phyloP scores from a whole-genome alignment of 768 basidiomycete genomes.

The Mycena rebaudengoi region DNA sequence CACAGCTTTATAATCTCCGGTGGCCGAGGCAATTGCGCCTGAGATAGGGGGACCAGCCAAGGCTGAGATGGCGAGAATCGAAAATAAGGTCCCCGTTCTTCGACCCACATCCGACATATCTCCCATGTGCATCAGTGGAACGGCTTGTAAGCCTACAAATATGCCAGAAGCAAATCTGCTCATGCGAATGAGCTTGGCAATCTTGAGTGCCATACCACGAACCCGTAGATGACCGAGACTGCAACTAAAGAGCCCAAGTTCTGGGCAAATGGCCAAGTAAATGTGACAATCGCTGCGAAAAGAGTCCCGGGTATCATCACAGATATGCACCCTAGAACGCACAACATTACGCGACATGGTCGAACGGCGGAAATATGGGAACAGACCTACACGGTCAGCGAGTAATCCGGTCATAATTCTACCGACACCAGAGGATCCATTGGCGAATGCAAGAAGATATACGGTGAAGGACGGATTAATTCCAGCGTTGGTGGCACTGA shows the following conservation, averaged over 20 bases:
- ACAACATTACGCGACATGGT: not conserved
- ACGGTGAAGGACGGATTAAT: conserved; percentile 60
- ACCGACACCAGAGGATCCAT: conserved; percentile 70
- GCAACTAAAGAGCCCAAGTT: conserved; percentile 55
- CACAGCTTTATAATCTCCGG: conserved; percentile 61
- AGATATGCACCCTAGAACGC: conserved; percentile 66
- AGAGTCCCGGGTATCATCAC: conserved; percentile 71
- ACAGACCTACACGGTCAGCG: conserved; percentile 63
- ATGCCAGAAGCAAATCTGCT: conserved; percentile 67
- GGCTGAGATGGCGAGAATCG: conserved; percentile 66
- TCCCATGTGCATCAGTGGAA: conserved; percentile 71
- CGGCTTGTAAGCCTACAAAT: conserved; percentile 62
- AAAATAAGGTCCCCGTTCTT: conserved; percentile 71
- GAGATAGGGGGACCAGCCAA: conserved; percentile 78
- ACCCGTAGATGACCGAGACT: conserved; percentile 74
- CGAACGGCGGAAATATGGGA: not conserved
- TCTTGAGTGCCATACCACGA: no score
- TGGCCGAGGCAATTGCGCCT: conserved; percentile 66
- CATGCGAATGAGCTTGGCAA: conserved; percentile 16
- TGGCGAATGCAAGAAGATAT: conserved; percentile 75
- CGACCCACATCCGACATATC: conserved; percentile 67
- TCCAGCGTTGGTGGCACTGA: conserved; percentile 61
- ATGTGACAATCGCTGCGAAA: conserved; percentile 65
- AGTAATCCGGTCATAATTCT: conserved; percentile 62
- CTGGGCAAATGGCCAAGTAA: conserved; percentile 73